phyloP scores from a whole-genome alignment of 1,284 basidiomycete species.

The Earliella scabrosa region DNA sequence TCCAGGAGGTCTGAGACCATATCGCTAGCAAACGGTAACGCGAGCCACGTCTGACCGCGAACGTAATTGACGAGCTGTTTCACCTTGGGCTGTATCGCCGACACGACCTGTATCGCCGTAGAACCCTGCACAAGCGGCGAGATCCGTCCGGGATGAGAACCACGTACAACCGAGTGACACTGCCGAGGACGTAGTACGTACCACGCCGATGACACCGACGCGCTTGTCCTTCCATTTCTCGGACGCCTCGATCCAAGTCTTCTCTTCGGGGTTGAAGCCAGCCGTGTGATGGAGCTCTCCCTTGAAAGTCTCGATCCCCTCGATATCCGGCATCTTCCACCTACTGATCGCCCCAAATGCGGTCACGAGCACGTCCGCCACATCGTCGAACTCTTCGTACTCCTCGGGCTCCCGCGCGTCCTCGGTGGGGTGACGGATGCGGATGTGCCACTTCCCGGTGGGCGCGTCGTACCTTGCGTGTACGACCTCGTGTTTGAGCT shows the following conservation, averaged over 20 bases:
- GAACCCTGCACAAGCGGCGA: conserved; percentile 46
- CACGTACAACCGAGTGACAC: no score
- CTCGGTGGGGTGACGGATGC: conserved; percentile 36
- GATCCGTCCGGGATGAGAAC: background rate
- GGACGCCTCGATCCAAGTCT: conserved; percentile 50
- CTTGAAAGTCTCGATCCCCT: conserved; percentile 53
- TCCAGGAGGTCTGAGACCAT: conserved; percentile 43
- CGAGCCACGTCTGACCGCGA: conserved; percentile 65
- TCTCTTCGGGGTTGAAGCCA: conserved; percentile 52
- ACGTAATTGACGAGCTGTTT: conserved; percentile 59
- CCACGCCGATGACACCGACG: conserved; percentile 67
- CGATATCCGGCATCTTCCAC: conserved; percentile 65
- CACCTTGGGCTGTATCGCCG: conserved; percentile 59
- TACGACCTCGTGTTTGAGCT: conserved; percentile 55
- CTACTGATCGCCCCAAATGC: conserved; percentile 53
- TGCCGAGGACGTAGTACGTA: conserved; percentile 31
- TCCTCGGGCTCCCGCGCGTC: conserved; percentile 22
- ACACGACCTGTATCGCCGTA: conserved; percentile 67
- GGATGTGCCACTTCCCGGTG: conserved; percentile 57
- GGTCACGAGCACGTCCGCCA: conserved; percentile 55
- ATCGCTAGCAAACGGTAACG: conserved; percentile 49
- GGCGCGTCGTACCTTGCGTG: conserved; percentile 54
- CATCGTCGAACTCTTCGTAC: conserved; percentile 53
- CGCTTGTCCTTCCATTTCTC: conserved; percentile 56
- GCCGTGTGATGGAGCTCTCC: conserved; percentile 61